phyloP scores from a whole-genome alignment of 768 basidiomycete genomes.

The Suillus plorans region DNA sequence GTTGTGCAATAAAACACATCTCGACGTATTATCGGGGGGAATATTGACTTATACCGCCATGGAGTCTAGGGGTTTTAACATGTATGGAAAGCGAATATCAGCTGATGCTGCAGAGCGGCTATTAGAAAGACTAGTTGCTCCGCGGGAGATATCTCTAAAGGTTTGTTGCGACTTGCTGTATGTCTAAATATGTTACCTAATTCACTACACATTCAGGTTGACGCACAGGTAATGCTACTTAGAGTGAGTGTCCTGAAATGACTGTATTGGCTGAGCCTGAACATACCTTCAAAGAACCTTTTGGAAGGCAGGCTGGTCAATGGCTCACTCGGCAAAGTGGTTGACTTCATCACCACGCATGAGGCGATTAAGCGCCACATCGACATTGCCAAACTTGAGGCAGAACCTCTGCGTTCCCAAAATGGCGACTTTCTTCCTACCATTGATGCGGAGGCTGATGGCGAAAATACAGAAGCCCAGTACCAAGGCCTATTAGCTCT shows the following conservation, averaged over 20 bases:
- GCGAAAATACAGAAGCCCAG: background rate
- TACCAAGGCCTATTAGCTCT: constrained; percentile 19
- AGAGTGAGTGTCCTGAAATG: constrained; percentile 24
- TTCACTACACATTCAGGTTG: constrained; percentile 29
- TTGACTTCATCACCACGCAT: constrained; percentile 29
- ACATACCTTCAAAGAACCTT: constrained; percentile 28
- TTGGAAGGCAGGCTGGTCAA: constrained; percentile 58
- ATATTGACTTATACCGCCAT: constrained; percentile 37
- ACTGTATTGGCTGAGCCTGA: background rate
- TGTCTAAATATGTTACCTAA: background rate
- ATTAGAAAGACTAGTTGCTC: constrained; percentile 51
- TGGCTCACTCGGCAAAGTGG: constrained; percentile 84
- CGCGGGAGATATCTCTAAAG: constrained; percentile 45
- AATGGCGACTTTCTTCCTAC: constrained; percentile 5
- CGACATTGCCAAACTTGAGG: constrained; percentile 29
- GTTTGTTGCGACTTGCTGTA: constrained; percentile 21
- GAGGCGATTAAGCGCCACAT: constrained; percentile 30
- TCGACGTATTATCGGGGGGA: constrained; percentile 26
- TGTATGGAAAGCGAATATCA: constrained; percentile 33
- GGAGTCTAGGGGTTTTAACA: constrained; percentile 47
- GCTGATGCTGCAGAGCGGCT: constrained; percentile 28
- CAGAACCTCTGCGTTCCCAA: constrained; percentile 4
- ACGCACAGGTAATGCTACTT: constrained; percentile 81
- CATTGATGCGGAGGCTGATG: constrained; percentile 5
- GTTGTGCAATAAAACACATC: constrained; percentile 20